Conservation (phyloP, 768 basidiomycete genomes). For the Xerocomellus amylosporus region DNA sequence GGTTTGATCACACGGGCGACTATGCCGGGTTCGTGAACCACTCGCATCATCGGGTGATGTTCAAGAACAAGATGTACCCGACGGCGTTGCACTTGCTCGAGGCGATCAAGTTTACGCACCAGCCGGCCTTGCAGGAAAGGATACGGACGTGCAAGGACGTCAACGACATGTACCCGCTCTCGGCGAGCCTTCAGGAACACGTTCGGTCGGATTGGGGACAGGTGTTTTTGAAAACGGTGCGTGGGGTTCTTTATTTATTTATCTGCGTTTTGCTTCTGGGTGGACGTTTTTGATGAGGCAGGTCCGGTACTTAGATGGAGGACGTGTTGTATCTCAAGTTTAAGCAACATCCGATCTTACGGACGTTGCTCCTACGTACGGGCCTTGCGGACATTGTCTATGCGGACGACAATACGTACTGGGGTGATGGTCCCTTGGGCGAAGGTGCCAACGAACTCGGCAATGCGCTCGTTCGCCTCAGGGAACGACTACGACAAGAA, state of each 20-base stretch:
- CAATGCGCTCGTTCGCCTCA: slow-evolving; percentile 51
- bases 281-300: background rate
- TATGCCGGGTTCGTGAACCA: slow-evolving; percentile 59
- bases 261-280: background rate
- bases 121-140: slow-evolving; percentile 52
- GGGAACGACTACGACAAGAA: slow-evolving; percentile 43
- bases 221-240: slow-evolving; percentile 48
- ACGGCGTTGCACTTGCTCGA: slow-evolving; percentile 76
- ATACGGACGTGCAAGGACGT: slow-evolving; percentile 47
- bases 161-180: slow-evolving; percentile 39
- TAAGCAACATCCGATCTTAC: slow-evolving; percentile 62
- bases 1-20: slow-evolving; percentile 43
- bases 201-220: slow-evolving; percentile 57
- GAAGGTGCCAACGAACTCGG: slow-evolving; percentile 65
- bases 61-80: slow-evolving; percentile 54
- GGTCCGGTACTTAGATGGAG: slow-evolving; percentile 45
- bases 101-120: slow-evolving; percentile 62
- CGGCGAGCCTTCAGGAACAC: slow-evolving; percentile 32
- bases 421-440: slow-evolving; percentile 57
- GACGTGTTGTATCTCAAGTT: slow-evolving; percentile 68
- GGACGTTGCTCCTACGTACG: slow-evolving; percentile 52
- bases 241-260: slow-evolving; percentile 18
- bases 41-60: slow-evolving; percentile 61
- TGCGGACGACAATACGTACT: slow-evolving; percentile 56
- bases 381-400: slow-evolving; percentile 51